Conservation (phyloP, 495 filamentous ascomycete species). For the Penicillium bovifimosum region DNA sequence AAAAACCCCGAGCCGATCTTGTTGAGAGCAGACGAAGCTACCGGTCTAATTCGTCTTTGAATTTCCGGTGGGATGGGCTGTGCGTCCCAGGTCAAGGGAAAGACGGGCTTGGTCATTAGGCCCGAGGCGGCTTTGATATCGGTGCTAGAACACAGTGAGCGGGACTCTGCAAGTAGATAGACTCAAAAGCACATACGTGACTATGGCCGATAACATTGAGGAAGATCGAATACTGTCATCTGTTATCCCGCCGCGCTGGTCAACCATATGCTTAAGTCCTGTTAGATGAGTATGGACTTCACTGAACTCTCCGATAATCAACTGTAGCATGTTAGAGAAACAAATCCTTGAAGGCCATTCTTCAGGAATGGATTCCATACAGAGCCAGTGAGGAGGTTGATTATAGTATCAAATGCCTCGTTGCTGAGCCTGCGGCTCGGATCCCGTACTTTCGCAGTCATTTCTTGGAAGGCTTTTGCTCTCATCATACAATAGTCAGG, state of each 20-base stretch:
- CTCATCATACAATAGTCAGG: constrained; percentile 36
- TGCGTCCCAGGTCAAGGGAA: constrained; percentile 29
- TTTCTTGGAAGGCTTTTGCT: constrained; percentile 28
- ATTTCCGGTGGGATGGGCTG: constrained; percentile 23
- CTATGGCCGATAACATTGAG: constrained; percentile 25
- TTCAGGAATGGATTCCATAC: constrained; percentile 15
- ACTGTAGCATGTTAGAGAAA: constrained; percentile 15
- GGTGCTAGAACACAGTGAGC: constrained; percentile 13
- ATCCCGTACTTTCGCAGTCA: constrained; percentile 30
- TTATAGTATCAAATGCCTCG: constrained; percentile 34
- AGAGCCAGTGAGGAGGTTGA: constrained; percentile 31
- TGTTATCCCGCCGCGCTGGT: constrained; percentile 30
- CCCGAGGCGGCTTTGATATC: constrained; percentile 34
- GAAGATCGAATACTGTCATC: constrained; percentile 25
- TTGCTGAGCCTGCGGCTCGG: constrained; percentile 23
- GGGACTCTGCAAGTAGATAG: not conserved
- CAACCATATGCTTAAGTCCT: constrained; percentile 32
- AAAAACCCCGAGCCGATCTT: constrained; percentile 23
- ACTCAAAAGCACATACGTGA: constrained; percentile 18
- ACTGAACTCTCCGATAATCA: constrained; percentile 30
- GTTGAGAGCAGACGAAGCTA: constrained; percentile 20
- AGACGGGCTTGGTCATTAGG: constrained; percentile 32
- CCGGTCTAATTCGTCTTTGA: constrained; percentile 24
- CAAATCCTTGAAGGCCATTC: not conserved
- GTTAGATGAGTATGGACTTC: constrained; percentile 32